Percentiles rank a stretch among this genome's conserved stretches.
Evolutionary conservation across 163 green algal genomes (phyloP).

Genomic region (Volvox carteri): DNA sequence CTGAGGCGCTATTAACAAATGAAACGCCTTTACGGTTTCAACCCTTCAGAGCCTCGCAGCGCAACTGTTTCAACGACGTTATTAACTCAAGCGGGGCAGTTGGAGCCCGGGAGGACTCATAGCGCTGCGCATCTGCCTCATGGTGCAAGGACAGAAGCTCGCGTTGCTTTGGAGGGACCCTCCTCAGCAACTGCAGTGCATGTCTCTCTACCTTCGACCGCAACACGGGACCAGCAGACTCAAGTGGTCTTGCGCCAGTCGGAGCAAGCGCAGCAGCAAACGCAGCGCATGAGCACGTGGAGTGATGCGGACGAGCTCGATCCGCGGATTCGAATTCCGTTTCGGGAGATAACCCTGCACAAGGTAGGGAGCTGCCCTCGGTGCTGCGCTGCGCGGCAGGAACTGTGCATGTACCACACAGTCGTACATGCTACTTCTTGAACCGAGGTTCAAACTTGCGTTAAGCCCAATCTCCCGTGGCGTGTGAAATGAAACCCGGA

Average conservation of each 20-base stretch:
- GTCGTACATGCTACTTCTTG: too few relatives aligned
- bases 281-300: neutral
- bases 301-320: conserved; percentile 40
- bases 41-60: neutral
- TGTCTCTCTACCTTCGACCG: neutral
- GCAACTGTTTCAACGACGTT: neutral
- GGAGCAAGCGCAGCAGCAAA: neutral
- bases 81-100: neutral
- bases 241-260: neutral
- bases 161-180: neutral
- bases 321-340: conserved; percentile 42
- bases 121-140: neutral
- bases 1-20: too few relatives aligned
- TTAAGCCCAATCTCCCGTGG: too few relatives aligned
- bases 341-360: conserved; percentile 52
- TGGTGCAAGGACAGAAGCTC: neutral
- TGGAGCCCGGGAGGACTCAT: neutral
- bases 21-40: neutral
- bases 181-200: neutral
- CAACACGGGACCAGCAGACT: neutral
- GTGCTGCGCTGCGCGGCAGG: too few relatives aligned
- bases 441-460: too few relatives aligned
- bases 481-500: too few relatives aligned
- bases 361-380: conserved; percentile 38
- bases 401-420: too few relatives aligned